These are phyloP conservation scores for Knoxia roxburghii DNA, from an alignment of 257 asterid genomes.

Conservation along the genomic window DNA sequence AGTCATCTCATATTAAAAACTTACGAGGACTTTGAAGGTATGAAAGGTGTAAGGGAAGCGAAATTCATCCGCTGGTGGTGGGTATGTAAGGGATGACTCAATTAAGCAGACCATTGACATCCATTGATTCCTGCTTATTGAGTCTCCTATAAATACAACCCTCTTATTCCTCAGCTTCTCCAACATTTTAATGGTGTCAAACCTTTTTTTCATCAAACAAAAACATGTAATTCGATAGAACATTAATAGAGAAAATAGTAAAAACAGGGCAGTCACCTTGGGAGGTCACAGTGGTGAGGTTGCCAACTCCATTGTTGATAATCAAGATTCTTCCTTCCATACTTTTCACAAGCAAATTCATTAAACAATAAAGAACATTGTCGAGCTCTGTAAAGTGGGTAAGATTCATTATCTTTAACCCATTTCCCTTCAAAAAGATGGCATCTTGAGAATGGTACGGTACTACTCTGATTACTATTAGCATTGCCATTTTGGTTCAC, in stretches of 20 bases:
- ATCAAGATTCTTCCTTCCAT: neutral
- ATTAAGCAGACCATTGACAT: conserved; percentile 56
- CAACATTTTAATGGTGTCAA: conserved; percentile 44
- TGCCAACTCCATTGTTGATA: conserved; percentile 9
- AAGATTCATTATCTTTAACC: conserved; percentile 1
- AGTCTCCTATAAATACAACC: conserved; percentile 60
- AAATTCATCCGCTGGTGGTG: conserved; percentile 22
- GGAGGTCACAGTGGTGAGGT: conserved; percentile 5
- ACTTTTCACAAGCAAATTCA: conserved; percentile 1
- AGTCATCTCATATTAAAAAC: neutral
- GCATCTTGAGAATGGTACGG: neutral
- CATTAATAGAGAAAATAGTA: neutral
- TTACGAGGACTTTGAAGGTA: conserved; percentile 41
- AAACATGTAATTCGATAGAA: neutral
- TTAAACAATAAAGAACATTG: neutral
- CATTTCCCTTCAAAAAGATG: conserved; percentile 4
- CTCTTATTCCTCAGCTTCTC: conserved; percentile 56
- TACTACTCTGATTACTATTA: too few species aligned
- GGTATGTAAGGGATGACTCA: conserved; percentile 34
- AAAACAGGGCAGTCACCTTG: neutral
- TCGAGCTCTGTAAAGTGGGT: conserved; percentile 6
- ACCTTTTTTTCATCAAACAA: conserved; percentile 26
- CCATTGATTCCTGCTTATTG: conserved; percentile 58
- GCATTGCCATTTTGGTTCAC: neutral
- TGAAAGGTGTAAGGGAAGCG: conserved; percentile 26